phyloP scores from a whole-genome alignment of 345 rosid species.

The Erodium maritimum region DNA sequence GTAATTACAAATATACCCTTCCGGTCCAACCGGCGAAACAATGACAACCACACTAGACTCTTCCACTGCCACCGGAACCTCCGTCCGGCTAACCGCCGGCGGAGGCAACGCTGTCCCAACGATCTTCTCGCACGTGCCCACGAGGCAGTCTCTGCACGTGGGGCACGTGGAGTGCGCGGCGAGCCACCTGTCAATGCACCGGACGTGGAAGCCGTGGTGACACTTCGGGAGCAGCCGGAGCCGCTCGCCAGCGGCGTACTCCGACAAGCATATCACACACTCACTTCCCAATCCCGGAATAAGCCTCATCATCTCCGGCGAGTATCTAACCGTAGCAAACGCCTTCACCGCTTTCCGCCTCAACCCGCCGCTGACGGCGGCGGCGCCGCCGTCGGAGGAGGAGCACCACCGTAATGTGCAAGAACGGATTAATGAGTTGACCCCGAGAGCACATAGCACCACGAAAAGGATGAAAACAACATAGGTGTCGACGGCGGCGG shows the following conservation, averaged over 20 bases:
- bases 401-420: conserved; percentile 53
- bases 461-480: conserved; percentile 74
- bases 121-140: conserved; percentile 65
- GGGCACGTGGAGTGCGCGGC: conserved; percentile 88
- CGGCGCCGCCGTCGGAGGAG: conserved; percentile 15
- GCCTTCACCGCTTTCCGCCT: conserved; percentile 60
- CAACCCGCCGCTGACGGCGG: conserved; percentile 56
- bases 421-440: conserved; percentile 54
- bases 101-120: conserved; percentile 20
- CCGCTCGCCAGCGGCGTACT: conserved; percentile 44
- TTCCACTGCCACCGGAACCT: conserved; percentile 21
- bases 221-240: conserved; percentile 72
- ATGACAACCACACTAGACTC: conserved; percentile 21
- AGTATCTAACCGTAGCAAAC: too few relatives aligned
- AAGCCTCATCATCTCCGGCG: too few relatives aligned
- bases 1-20: conserved; percentile 27
- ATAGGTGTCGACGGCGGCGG: conserved; percentile 64
- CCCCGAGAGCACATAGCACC: conserved; percentile 71
- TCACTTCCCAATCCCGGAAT: conserved; percentile 28
- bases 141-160: conserved; percentile 79
- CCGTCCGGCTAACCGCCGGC: too few relatives aligned
- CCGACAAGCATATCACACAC: conserved; percentile 71
- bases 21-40: conserved; percentile 43
- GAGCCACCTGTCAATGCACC: conserved; percentile 85
- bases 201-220: conserved; percentile 70